Evolutionary conservation across 2,329 filamentous ascomycete genomes (phyloP).

Genomic region (Beauveria medogensis): DNA sequence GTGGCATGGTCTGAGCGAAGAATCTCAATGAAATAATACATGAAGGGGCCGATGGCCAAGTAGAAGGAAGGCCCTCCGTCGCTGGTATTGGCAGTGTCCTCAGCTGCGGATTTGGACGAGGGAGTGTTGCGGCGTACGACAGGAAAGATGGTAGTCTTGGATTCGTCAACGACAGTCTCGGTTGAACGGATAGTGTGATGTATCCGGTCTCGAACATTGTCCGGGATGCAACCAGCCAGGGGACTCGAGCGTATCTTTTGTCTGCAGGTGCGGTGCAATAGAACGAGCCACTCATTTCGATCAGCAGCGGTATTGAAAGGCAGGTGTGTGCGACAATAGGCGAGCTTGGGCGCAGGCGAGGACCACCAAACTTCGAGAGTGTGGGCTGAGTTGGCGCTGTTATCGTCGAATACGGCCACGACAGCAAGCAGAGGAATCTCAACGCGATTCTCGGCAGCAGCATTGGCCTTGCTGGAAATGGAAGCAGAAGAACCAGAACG

Average conservation of each 20-base stretch:
- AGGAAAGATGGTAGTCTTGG: slow-evolving; percentile 39
- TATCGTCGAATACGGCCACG: slow-evolving; percentile 44
- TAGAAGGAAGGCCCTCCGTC: slow-evolving; percentile 46
- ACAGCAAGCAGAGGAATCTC: slow-evolving; percentile 43
- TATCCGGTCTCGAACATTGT: slow-evolving; percentile 40
- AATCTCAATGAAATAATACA: slow-evolving; percentile 45
- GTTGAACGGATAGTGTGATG: slow-evolving; percentile 37
- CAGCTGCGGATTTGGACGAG: slow-evolving; percentile 32
- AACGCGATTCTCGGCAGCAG: slow-evolving; percentile 30
- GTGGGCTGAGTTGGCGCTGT: slow-evolving; percentile 40
- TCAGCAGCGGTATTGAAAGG: slow-evolving; percentile 42
- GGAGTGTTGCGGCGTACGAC: slow-evolving; percentile 40
- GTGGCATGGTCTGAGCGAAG: slow-evolving; percentile 35
- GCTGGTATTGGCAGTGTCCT: slow-evolving; percentile 36
- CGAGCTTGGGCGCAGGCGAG: slow-evolving; percentile 32
- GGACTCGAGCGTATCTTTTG: slow-evolving; percentile 28
- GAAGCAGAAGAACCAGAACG: slow-evolving; percentile 19
- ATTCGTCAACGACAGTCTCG: slow-evolving; percentile 27
- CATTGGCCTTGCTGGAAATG: slow-evolving; percentile 21
- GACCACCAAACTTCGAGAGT: slow-evolving; percentile 52
- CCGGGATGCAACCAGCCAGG: slow-evolving; percentile 30
- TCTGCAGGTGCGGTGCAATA: slow-evolving; percentile 36
- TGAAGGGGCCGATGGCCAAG: slow-evolving; percentile 44
- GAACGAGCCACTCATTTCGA: slow-evolving; percentile 41
- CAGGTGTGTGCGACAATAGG: slow-evolving; percentile 39